Evolutionary conservation across 139 green algal species (phyloP), one percentile per base, ranked within the genome.

Genomic region (Deuterostichococcus epilithicus): DNA sequence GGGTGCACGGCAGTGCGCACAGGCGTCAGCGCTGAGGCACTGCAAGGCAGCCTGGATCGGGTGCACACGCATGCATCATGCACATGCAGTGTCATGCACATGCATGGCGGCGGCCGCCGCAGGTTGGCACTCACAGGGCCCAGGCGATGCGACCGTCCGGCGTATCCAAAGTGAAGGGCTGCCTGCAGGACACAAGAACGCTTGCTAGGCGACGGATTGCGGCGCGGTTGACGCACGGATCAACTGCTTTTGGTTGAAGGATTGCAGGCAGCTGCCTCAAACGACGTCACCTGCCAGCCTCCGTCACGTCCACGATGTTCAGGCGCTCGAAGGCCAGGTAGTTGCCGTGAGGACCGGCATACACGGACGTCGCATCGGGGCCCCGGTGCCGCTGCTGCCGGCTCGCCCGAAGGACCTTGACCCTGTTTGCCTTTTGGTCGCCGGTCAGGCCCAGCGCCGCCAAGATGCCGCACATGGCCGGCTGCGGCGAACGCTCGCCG

Each of bases 391-490:
- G 66, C 44, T 86, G 82, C 42, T 89, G 60, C 35, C 78, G 80
- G 75, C 72, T 83, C 13, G 74, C 45, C 38, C 66, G 70, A n/a
- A 93, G 72, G 20, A 93, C 42, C 18, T 81, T 68, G 23, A 83
- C 67, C 37, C 88, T 66, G 77, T 89, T 90, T 30, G 74, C 77
- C 47, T 91, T 83, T 8, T 85, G 68, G 30, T 87, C 78, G 28
- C 82, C 78, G 8, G 52, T 74, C 28, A 92, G 68, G 34, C 81
- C 80, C 35, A 91, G 68, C 3, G 83, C 87, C 26, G 87, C 88
- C 18, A 93, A 72, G 35, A 93, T 92, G 58, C 88, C 88, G 67
- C 88, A 93, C 88, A 93, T 93, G 5, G n/a, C 44, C 26, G 38
- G 33, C 73, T n/a, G 34, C 42, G 13, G 13, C 8, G 42, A 8